Base-by-base conservation (phyloP, 768 basidiomycete genomes). In the Phaeotremella skinneri region DNA sequence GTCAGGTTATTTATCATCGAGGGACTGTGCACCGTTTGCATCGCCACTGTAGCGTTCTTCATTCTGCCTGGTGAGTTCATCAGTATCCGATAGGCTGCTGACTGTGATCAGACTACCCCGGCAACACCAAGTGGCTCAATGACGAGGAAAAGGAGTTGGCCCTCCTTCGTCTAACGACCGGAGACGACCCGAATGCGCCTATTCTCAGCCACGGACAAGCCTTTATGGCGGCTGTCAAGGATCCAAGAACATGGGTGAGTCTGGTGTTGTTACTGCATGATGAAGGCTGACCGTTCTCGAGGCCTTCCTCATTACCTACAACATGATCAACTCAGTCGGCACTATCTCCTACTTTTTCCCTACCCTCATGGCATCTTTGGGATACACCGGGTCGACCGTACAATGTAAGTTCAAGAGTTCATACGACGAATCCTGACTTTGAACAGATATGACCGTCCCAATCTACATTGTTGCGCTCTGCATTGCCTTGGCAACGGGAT, bases 281-380 rank as follows among this genome's bases (percentile, higher is more conserved):
- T 42, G 26, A 41, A 11, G 3, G 23, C 41, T 43, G 34, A 42
- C 32, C 21, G 39, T 26, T 29, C 29, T 31, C 13, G 20, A 66
- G 69, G 34, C 56, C 25, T 75, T 74, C 67, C 58, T 70, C 53
- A 20, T 72, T 37, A 52, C 50, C 42, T 73, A 74, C 67, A 65
- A 71, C 45, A 49, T 73, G 17, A 49, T 72, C 51, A 70, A 63
- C 57, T 56, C 57, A 49, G 62, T 62, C 32, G 72, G 71, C 6
- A 74, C 73, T 1, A 76, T 76, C 59, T 72, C 69, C 0, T 74
- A 76, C 67, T 76, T 76, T 64, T 73, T 76, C 70, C 75, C 75
- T 14, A 76, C 75, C 5, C 53, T 76, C 25, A 71, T 72, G 65
- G 61, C 37, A 3, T 25, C 55, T 20, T 59, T 76, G 2, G 73